phyloP scores from a whole-genome alignment of 768 basidiomycete species.

The Polyporus arcularius region DNA sequence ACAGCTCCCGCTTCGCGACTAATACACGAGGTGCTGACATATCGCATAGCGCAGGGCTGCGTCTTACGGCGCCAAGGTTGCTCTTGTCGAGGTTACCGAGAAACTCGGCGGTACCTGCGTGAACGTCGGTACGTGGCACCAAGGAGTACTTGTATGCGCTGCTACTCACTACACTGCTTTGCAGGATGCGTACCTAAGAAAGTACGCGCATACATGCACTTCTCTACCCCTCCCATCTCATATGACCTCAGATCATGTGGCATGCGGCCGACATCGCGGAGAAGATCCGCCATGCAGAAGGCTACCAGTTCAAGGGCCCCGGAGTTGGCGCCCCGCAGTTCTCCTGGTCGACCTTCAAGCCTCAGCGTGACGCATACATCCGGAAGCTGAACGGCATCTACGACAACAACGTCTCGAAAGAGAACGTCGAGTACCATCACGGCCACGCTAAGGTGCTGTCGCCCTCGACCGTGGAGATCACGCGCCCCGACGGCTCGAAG shows the following conservation, averaged over 20 bases:
- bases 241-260: constrained; percentile 85
- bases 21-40: constrained; percentile 9
- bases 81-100: constrained; percentile 77
- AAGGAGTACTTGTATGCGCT: not conserved
- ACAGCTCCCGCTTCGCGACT: no score
- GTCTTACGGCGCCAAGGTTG: constrained; percentile 90
- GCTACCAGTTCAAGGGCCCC: constrained; percentile 70
- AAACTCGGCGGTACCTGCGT: constrained; percentile 94
- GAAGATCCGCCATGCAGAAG: constrained; percentile 74
- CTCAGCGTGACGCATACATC: constrained; percentile 95
- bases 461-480: constrained; percentile 71
- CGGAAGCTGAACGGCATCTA: constrained; percentile 88
- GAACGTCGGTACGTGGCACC: constrained; percentile 71
- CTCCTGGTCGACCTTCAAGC: constrained; percentile 90
- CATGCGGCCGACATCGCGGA: constrained; percentile 90
- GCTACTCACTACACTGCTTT: not conserved
- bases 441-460: constrained; percentile 78
- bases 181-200: constrained; percentile 97
- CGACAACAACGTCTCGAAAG: constrained; percentile 83
- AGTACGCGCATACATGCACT: constrained; percentile 39
- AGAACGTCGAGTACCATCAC: constrained; percentile 83
- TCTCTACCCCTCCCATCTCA: not conserved
- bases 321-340: constrained; percentile 59
- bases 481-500: constrained; percentile 60
- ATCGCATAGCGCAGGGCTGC: constrained; percentile 82